Percentiles rank a stretch among this genome's conserved stretches.
phyloP scores from a whole-genome alignment of 352 stramenopile species.

The Elongisporangium undulatum region DNA sequence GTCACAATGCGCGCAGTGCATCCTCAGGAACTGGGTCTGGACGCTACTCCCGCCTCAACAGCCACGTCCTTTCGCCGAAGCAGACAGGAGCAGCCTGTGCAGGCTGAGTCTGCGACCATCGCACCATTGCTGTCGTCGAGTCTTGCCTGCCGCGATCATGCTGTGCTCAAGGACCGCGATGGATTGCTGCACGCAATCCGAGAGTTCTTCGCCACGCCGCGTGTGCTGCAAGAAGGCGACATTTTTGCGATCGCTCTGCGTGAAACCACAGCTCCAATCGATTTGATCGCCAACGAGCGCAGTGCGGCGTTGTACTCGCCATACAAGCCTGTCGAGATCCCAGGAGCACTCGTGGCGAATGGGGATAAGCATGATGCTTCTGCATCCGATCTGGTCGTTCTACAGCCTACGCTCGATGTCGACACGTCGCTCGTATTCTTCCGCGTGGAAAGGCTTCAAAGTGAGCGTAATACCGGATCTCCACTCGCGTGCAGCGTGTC shows the following conservation, averaged over 20 bases:
- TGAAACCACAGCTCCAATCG: slow-evolving; percentile 30
- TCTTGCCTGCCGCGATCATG: slow-evolving; percentile 51
- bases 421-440: slow-evolving; percentile 78
- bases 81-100: slow-evolving; percentile 42
- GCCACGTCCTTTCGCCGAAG: slow-evolving; percentile 36
- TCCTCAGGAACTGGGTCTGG: slow-evolving; percentile 44
- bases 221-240: slow-evolving; percentile 64
- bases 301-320: slow-evolving; percentile 19
- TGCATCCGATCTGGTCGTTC: slow-evolving; percentile 22
- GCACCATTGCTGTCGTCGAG: slow-evolving; percentile 58
- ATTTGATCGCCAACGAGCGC: slow-evolving; percentile 13
- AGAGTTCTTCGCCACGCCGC: slow-evolving; percentile 45
- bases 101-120: slow-evolving; percentile 56
- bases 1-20: slow-evolving; percentile 30
- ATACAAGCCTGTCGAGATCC: slow-evolving; percentile 43
- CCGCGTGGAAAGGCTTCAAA: slow-evolving; percentile 54
- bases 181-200: slow-evolving; percentile 57
- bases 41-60: slow-evolving; percentile 3
- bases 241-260: slow-evolving; percentile 59
- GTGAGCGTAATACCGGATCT: slow-evolving; percentile 9
- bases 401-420: slow-evolving; percentile 44
- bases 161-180: slow-evolving; percentile 46
- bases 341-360: neutral
- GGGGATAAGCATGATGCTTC: neutral
- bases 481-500: slow-evolving; percentile 51